Conservation (phyloP, 352 stramenopile species). For the Lagenidium sp. region DNA sequence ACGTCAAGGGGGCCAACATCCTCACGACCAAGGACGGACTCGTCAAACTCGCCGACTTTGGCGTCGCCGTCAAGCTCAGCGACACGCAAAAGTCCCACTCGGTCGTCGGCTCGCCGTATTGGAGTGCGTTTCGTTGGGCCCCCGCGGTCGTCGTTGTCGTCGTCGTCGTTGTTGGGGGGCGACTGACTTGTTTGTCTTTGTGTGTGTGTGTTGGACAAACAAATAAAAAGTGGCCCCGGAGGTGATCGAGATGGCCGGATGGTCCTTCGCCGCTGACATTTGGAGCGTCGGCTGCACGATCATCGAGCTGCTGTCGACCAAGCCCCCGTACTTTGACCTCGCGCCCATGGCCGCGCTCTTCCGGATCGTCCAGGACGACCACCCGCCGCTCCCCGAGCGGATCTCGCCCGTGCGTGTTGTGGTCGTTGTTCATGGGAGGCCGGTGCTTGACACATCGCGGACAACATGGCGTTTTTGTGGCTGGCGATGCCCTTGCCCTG, state of each 20-base stretch:
- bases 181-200: not conserved
- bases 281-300: slow-evolving; percentile 95
- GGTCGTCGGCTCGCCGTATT: slow-evolving; percentile 93
- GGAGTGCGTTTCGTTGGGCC: slow-evolving; percentile 86
- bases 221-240: slow-evolving; percentile 94
- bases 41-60: slow-evolving; percentile 92
- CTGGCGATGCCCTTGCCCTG: slow-evolving; percentile 5
- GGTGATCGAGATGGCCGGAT: slow-evolving; percentile 93
- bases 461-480: no score
- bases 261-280: slow-evolving; percentile 90
- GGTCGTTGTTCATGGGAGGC: not conserved
- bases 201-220: slow-evolving; percentile 7
- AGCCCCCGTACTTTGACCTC: slow-evolving; percentile 92
- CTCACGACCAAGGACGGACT: slow-evolving; percentile 89
- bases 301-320: slow-evolving; percentile 90
- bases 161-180: no score
- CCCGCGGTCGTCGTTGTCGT: no score
- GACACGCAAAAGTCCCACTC: slow-evolving; percentile 85
- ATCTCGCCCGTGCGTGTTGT: slow-evolving; percentile 58
- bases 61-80: slow-evolving; percentile 85
- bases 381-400: slow-evolving; percentile 83
- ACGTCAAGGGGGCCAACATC: slow-evolving; percentile 93
- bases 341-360: slow-evolving; percentile 87
- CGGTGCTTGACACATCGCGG: no score
- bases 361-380: slow-evolving; percentile 91